Conservation (phyloP, 192 early-diverging fungal genomes). For the Entomortierella chlamydospora region DNA sequence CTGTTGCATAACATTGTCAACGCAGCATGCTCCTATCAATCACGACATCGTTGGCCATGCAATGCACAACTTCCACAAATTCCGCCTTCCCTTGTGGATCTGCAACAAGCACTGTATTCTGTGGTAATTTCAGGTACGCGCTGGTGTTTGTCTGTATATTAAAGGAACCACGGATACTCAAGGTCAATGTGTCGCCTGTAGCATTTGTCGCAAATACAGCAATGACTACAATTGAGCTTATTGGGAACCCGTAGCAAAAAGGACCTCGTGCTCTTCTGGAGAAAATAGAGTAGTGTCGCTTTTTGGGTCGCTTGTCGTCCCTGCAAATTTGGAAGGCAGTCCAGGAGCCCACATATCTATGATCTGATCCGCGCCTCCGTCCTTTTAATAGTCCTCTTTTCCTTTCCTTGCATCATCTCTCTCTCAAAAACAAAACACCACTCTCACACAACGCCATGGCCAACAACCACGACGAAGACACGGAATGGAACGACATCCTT, state of each 20-base stretch:
- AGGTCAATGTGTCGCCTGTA: too few relatives aligned
- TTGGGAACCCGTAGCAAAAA: too few relatives aligned
- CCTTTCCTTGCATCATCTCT: not conserved
- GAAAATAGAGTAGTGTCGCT: not conserved
- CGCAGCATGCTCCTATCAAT: not conserved
- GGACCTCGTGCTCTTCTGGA: too few relatives aligned
- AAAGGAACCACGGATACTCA: too few relatives aligned
- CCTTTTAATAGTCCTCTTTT: not conserved
- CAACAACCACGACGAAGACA: slow-evolving; percentile 73
- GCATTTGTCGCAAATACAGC: too few relatives aligned
- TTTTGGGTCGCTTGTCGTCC: not conserved
- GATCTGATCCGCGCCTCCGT: slow-evolving; percentile 11
- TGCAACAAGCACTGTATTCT: too few relatives aligned
- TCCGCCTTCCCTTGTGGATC: too few relatives aligned
- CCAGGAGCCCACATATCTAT: not conserved
- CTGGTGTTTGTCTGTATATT: too few relatives aligned
- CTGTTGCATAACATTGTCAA: not conserved
- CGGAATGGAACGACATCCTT: slow-evolving; percentile 95
- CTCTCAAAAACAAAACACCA: not conserved
- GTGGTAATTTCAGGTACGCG: too few relatives aligned
- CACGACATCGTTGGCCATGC: not conserved
- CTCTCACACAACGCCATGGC: slow-evolving; percentile 13
- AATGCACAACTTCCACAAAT: too few relatives aligned
- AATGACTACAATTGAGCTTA: too few relatives aligned
- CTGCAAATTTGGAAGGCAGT: not conserved